Evolutionary conservation across 2,329 filamentous ascomycete genomes (phyloP).

Genomic region (Trichophyton schoenleinii): DNA sequence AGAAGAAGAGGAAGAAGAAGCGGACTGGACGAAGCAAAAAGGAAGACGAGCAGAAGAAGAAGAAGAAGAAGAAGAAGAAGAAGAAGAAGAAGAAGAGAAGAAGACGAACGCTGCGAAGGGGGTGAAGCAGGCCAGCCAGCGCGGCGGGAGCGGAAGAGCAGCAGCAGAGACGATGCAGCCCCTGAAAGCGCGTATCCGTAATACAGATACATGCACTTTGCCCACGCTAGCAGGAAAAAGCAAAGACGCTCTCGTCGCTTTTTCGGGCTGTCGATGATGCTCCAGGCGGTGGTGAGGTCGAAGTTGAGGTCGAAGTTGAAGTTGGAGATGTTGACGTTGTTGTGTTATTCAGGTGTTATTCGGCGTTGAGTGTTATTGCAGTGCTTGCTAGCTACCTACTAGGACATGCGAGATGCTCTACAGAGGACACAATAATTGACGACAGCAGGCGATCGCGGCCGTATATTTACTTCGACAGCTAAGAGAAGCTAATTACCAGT

Average conservation of each 20-base stretch:
- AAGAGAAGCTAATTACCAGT: background rate
- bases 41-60: slow-evolving; percentile 9
- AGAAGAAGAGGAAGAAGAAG: background rate
- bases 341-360: background rate
- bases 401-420: background rate
- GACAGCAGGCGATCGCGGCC: background rate
- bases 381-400: background rate
- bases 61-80: slow-evolving; percentile 16
- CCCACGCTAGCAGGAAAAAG: background rate
- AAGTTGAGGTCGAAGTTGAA: background rate
- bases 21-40: background rate
- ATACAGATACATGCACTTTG: slow-evolving; percentile 2
- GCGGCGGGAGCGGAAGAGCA: slow-evolving; percentile 21
- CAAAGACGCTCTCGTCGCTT: background rate
- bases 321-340: too few relatives aligned
- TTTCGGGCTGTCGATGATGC: background rate
- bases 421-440: background rate
- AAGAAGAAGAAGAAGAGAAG: slow-evolving; percentile 20
- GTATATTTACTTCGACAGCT: background rate
- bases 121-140: slow-evolving; percentile 28
- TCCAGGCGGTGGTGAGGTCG: background rate
- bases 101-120: slow-evolving; percentile 19
- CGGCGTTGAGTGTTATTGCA: background rate
- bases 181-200: slow-evolving; percentile 4
- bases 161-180: slow-evolving; percentile 7